phyloP scores from a whole-genome alignment of 1,284 basidiomycete genomes.

The Cutaneotrichosporon curvatum region DNA sequence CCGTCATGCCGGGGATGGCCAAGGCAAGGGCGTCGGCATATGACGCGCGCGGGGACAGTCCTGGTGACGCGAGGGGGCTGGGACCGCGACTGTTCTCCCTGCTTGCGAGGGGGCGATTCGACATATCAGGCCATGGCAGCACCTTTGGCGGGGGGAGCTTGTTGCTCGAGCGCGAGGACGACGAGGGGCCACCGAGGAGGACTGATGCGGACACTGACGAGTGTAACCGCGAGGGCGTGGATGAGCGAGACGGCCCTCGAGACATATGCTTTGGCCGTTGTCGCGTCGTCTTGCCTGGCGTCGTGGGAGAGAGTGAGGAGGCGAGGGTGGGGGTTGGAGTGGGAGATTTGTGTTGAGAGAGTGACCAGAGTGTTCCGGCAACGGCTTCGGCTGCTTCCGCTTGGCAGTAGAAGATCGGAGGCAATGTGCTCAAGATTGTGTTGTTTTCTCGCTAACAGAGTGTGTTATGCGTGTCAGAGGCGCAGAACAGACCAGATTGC shows the following conservation, averaged over 20 bases:
- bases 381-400: no score
- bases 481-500: no score
- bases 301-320: not conserved
- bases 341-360: no score
- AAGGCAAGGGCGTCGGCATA: conserved; percentile 5
- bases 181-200: conserved; percentile 3
- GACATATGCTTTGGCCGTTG: no score
- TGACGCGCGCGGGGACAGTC: not conserved
- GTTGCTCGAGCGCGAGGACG: conserved; percentile 4
- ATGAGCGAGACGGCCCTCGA: conserved; percentile 10
- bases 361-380: no score
- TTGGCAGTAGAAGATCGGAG: no score
- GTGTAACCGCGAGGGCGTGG: conserved; percentile 15
- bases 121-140: conserved; percentile 18
- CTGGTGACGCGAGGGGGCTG: conserved; percentile 5
- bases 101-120: conserved; percentile 10
- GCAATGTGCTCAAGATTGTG: no score
- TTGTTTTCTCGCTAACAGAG: no score
- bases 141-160: conserved; percentile 17
- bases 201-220: conserved; percentile 9
- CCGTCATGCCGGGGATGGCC: not conserved
- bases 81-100: conserved; percentile 7
- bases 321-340: no score
- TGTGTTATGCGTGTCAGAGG: no score
- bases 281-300: no score